Base-by-base conservation (phyloP, 2,329 filamentous ascomycete genomes). In the Colletotrichum spinosum region DNA sequence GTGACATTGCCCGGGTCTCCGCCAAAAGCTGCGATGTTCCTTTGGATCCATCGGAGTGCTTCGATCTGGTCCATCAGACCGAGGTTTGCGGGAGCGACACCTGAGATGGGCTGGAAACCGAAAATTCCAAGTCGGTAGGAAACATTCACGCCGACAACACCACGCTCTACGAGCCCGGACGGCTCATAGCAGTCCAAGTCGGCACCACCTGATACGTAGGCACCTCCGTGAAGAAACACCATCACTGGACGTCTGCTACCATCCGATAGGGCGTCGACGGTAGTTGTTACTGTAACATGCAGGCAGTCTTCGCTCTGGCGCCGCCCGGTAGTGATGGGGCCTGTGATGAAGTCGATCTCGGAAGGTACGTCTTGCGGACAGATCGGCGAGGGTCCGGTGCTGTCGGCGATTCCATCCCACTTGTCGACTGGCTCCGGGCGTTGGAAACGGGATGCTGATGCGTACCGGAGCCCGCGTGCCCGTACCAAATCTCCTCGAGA, bases 111-210 rank as follows among this genome's bases (percentile, higher is more conserved):
- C 42, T 68, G 69, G 17, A 65, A 70, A 4, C 81, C 78, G 38
- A 80, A 82, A 55, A 83, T 76, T 1, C 68, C 69, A 2, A 70
- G 56, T 7, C 69, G 60, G 33, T 70, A 67, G 4, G 80, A 82
- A 17, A 83, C 77, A 46, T 77, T 78, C 1, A 72, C 68, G 1
- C 74, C 64, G 59, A 74, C 52, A 71, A 71, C 67, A 2, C 62
- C 66, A 15, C 62, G 69, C 11, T 63, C 54, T 12, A 70, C 59
- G 25, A 64, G 34, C 50, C 68, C 38, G 63, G 48, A 41, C 48
- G 61, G n/a, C 34, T 67, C 2, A 44, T 60, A 5, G 68, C 70
- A 13, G 64, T 67, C 33, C 46, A 58, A 8, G 11, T 53, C 52
- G 4, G 51, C 49, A 25, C 34, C 48, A 41, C 59, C 57, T 15